Evolutionary conservation across 108 stramenopile genomes (phyloP).

Genomic region (Nannochloropsis oceanica): DNA sequence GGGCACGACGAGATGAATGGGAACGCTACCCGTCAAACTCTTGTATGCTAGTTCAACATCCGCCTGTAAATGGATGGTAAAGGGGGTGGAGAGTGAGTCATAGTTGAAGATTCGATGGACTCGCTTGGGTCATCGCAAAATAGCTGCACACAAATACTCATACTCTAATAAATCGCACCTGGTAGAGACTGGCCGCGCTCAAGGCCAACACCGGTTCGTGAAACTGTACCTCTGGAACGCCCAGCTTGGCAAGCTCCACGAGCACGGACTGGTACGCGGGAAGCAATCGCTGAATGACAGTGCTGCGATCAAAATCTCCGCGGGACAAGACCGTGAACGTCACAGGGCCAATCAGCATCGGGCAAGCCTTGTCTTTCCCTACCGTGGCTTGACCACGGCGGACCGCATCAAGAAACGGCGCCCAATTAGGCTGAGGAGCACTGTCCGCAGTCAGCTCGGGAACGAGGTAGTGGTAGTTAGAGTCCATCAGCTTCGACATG

Average conservation of each 20-base stretch:
- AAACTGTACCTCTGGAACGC: conserved; percentile 47
- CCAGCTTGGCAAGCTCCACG: conserved; percentile 25
- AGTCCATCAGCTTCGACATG: conserved; percentile 54
- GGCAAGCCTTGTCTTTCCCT: conserved; percentile 28
- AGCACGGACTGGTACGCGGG: conserved; percentile 35
- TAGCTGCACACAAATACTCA: too few relatives aligned
- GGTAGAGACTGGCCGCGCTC: conserved; percentile 11
- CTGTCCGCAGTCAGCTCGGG: conserved; percentile 37
- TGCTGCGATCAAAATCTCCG: neutral
- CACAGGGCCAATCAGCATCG: conserved; percentile 49
- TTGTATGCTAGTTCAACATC: neutral
- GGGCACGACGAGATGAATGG: conserved; percentile 43
- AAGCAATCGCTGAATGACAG: conserved; percentile 10
- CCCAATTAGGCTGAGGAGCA: conserved; percentile 19
- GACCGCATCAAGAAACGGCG: conserved; percentile 10
- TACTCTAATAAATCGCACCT: neutral
- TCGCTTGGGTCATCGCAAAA: too few relatives aligned
- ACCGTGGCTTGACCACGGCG: conserved; percentile 33
- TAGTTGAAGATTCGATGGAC: too few relatives aligned
- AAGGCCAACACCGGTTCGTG: conserved; percentile 48
- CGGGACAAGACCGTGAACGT: conserved; percentile 19
- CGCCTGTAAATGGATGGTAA: neutral
- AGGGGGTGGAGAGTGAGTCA: too few relatives aligned
- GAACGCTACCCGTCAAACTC: neutral
- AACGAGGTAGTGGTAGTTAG: conserved; percentile 56